These are phyloP conservation scores for Chaetomiaceae sp. DNA, from an alignment of 2,329 filamentous ascomycete species.

Conservation along the genomic window DNA sequence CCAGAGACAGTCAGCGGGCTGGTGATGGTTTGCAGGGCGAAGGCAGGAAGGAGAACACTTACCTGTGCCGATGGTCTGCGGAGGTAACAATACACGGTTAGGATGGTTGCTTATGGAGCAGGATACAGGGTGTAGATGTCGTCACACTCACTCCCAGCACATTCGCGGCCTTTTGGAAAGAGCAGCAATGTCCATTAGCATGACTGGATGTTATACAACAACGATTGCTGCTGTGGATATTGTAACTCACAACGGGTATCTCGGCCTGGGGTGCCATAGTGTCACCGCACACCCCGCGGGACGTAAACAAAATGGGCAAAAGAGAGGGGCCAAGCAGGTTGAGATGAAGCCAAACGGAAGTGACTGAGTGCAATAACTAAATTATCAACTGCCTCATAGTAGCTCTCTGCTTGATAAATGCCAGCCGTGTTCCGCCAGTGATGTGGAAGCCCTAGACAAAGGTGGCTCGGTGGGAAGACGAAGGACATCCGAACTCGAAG, in stretches of 20 bases:
- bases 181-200: too few species aligned
- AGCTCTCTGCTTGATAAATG: too few species aligned
- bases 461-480: too few species aligned
- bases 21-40: not conserved
- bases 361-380: too few species aligned
- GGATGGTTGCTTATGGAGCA: not conserved
- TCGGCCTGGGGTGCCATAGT: conserved; percentile 27
- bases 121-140: not conserved
- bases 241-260: conserved; percentile 26
- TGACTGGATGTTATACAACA: not conserved
- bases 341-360: too few species aligned
- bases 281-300: too few species aligned
- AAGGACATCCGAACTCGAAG: too few species aligned
- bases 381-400: too few species aligned
- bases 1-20: too few species aligned
- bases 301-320: not conserved
- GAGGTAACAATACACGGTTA: not conserved
- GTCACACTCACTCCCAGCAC: conserved; percentile 34
- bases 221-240: not conserved
- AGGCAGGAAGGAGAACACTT: not conserved
- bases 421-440: too few species aligned
- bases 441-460: too few species aligned
- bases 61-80: conserved; percentile 30
- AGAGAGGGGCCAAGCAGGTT: too few species aligned
- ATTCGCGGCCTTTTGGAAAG: conserved; percentile 30